Base-by-base conservation (phyloP, 2,329 filamentous ascomycete species). In the Venturia asperata region DNA sequence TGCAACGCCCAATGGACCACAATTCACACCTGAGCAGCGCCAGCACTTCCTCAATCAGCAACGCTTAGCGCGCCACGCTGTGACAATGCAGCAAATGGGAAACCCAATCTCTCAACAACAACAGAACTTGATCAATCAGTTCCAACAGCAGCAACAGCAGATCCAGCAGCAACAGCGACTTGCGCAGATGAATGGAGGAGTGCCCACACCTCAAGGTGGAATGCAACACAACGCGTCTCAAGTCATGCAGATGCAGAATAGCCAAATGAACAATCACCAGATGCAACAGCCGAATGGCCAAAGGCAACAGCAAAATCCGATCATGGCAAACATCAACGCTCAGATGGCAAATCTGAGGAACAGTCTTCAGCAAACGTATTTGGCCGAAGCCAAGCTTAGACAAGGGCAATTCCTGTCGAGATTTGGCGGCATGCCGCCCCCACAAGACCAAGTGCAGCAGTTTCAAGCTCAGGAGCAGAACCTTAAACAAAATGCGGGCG, bases 221-320 rank as follows among this genome's bases (percentile, higher is more conserved):
- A 43, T 47, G 39, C 56, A 45, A 11, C 21, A 45, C 42, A 39
- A 43, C 42, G 34, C 19, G 17, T 62, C 37, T 39, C 41, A 43
- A 27, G 52, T n/a, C 11, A 47, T 43, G 58, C 64, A 58, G 39
- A 62, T 56, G 49, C 47, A 64, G 21, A 37, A 49, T 24, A 19
- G 52, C 24, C 45, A 64, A 19, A 56, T 42, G 63, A 49, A 49
- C 19, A 60, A 63, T 21, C n/a, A 24, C 39, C 39, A 43, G n/a
- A 63, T 41, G 43, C 70, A 72, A 74, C 58, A 72, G 63, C 73
- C 73, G 60, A 72, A 74, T 66, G 71, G 72, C 42, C 34, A 66
- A 66, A n/a, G 52, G 21, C 61, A 47, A 61, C 21, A 64, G 5
- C 61, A 21, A 60, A 71, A 65, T 69, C 74, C 24, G 72, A 75